Base-by-base conservation (phyloP, 345 rosid genomes). In the Eutrema japonicum region DNA sequence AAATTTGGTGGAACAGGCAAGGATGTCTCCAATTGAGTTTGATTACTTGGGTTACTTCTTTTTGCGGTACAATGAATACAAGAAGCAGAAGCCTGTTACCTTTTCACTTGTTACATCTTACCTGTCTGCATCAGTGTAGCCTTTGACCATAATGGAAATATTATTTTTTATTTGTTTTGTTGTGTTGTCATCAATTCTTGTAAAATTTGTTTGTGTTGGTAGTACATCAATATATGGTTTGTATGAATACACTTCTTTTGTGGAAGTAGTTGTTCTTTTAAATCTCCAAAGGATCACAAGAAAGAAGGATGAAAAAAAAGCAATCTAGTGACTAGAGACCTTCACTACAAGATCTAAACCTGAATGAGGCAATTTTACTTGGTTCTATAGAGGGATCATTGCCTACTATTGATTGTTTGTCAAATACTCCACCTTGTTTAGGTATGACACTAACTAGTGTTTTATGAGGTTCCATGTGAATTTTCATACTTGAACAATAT, bases 21-120 rank as follows among this genome's bases (percentile, higher is more conserved):
- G 79, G 85, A 90, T 88, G 97, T 95, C 99, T 9, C 96, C 97
- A 0, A 88, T 92, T 27, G 88, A 88, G 11, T 95, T 95, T 30
- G 92, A 95, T 77, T 95, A 95, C 73, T 72, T 92, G 35, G 81
- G 85, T 26, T 95, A 88, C 80, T 95, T 87, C 88, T 92, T 90
- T 82, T 78, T 92, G 70, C 85, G 96, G 27, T 95, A 92, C 82
- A 80, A 86, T 8, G 99, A 95, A 79, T 95, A 84, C 87, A 85
- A 87, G 81, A 83, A 58, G 83, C 92, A 81, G 88, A 92, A 87
- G 82, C 83, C 83, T n/a, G 50, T 22, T 36, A 57, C 77, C 41
- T 78, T 87, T 66, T 81, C 88, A 0, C 81, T 86, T 77, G 96
- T 93, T 50, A 80, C 56, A 55, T 86, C 92, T 42, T 64, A 72